A percentile compares a stretch with the other conserved stretches of the same genome.
These are phyloP conservation scores for Aspergillus fijiensis DNA, from an alignment of 2,329 filamentous ascomycete species.

Conservation along the genomic window DNA sequence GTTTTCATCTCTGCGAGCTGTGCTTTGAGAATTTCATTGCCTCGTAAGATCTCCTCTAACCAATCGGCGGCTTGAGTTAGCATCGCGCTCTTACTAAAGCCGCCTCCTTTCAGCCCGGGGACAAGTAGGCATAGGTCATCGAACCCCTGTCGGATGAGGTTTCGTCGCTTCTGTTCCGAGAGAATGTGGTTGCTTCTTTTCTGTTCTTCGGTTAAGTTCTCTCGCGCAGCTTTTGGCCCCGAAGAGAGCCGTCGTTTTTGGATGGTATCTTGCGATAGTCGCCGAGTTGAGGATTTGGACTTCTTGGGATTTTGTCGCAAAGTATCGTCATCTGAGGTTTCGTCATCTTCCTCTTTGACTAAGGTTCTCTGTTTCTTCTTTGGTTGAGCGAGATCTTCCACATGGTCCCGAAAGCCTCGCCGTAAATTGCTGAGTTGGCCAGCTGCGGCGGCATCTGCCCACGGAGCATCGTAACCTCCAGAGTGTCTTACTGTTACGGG, in stretches of 20 bases:
- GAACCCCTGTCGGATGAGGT: conserved; percentile 78
- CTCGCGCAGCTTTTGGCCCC: conserved; percentile 43
- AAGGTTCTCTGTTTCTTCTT: conserved; percentile 34
- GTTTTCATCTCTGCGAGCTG: conserved; percentile 53
- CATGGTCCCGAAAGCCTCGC: conserved; percentile 17
- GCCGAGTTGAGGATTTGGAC: conserved; percentile 45
- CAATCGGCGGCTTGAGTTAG: conserved; percentile 74
- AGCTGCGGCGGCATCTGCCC: conserved; percentile 16
- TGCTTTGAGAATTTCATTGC: conserved; percentile 62
- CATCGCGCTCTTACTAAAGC: conserved; percentile 80
- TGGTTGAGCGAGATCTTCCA: conserved; percentile 28
- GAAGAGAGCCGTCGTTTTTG: conserved; percentile 36
- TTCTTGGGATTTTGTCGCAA: conserved; percentile 46
- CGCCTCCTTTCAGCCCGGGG: conserved; percentile 69
- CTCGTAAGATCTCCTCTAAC: conserved; percentile 69
- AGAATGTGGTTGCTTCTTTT: conserved; percentile 84
- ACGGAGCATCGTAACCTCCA: conserved; percentile 14
- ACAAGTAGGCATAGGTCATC: conserved; percentile 76
- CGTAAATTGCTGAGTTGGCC: conserved; percentile 12
- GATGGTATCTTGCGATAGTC: conserved; percentile 37
- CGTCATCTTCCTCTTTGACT: conserved; percentile 45
- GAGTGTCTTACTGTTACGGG: conserved; percentile 47
- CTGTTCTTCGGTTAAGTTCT: conserved; percentile 72
- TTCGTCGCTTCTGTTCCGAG: conserved; percentile 82
- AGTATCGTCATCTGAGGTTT: conserved; percentile 36